phyloP scores from a whole-genome alignment of 495 filamentous ascomycete genomes.

The Penicillium daleae region DNA sequence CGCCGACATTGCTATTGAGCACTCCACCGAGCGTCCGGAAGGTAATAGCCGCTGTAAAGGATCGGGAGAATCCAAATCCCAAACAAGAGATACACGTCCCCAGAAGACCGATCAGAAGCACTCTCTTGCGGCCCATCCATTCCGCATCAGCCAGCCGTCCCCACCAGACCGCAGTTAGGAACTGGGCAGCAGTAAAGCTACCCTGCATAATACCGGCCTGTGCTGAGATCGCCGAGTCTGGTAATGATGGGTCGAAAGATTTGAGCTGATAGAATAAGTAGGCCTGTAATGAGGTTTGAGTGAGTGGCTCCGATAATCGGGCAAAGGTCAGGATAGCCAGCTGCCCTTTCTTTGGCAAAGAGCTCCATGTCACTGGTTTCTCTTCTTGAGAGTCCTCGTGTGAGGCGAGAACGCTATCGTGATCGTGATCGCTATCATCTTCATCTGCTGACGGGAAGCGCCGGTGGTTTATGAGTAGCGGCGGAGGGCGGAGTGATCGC shows the following conservation, averaged over 20 bases:
- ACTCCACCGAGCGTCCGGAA: conserved; percentile 76
- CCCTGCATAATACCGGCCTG: conserved; percentile 78
- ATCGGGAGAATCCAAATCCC: conserved; percentile 78
- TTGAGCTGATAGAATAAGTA: conserved; percentile 77
- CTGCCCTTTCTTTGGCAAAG: conserved; percentile 75
- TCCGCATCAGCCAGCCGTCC: conserved; percentile 73
- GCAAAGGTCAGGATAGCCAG: conserved; percentile 74
- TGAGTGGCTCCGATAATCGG: conserved; percentile 76
- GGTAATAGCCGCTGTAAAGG: conserved; percentile 66
- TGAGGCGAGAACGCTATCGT: conserved; percentile 13
- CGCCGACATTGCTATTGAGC: conserved; percentile 81
- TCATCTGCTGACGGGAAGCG: conserved; percentile 25
- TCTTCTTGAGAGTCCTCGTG: conserved; percentile 22
- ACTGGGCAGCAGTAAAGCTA: conserved; percentile 78
- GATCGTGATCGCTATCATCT: conserved; percentile 23
- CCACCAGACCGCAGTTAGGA: conserved; percentile 79
- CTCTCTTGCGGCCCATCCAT: conserved; percentile 72
- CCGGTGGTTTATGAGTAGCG: conserved; percentile 23
- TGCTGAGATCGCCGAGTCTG: conserved; percentile 68
- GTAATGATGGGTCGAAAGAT: conserved; percentile 65
- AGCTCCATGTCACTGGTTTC: conserved; percentile 64
- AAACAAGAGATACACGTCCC: conserved; percentile 73
- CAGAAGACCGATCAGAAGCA: conserved; percentile 72
- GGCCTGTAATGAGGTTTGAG: conserved; percentile 73
- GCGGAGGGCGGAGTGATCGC: conserved; percentile 10